Conservation (phyloP, 352 stramenopile genomes). For the Pythium dissimile region DNA sequence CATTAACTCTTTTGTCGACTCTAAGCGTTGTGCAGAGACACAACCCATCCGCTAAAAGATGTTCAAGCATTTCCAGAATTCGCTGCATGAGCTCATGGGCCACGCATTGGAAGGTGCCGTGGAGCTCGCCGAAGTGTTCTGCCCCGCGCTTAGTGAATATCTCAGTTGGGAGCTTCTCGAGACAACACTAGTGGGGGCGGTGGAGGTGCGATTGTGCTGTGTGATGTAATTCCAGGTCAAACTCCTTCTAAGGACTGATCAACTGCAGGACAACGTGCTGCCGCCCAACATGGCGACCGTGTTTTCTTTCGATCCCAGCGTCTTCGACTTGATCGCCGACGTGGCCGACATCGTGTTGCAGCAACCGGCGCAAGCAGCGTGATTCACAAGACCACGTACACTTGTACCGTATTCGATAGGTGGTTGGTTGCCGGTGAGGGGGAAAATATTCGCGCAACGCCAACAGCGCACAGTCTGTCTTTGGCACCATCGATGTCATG, state of each 20-base stretch:
- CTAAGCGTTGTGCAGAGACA: too few species aligned
- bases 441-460: too few species aligned
- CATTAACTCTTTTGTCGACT: too few species aligned
- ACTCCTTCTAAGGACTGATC: not conserved
- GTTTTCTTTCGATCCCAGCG: not conserved
- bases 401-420: too few species aligned
- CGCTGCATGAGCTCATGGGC: conserved; percentile 1
- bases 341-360: not conserved
- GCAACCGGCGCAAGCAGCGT: conserved; percentile 1
- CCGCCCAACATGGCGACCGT: conserved; percentile 4
- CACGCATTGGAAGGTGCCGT: conserved; percentile 1
- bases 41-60: not conserved
- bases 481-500: too few species aligned
- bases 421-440: too few species aligned
- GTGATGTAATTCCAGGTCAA: too few species aligned
- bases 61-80: not conserved
- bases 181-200: not conserved
- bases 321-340: not conserved
- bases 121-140: conserved; percentile 9
- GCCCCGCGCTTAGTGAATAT: conserved; percentile 3
- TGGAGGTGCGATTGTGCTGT: not conserved
- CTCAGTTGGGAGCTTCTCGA: conserved; percentile 5
- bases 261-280: conserved; percentile 2
- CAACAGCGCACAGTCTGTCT: too few species aligned
- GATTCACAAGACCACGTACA: not conserved